phyloP scores from a whole-genome alignment of 2,329 filamentous ascomycete species.

The Penicillium sp. region DNA sequence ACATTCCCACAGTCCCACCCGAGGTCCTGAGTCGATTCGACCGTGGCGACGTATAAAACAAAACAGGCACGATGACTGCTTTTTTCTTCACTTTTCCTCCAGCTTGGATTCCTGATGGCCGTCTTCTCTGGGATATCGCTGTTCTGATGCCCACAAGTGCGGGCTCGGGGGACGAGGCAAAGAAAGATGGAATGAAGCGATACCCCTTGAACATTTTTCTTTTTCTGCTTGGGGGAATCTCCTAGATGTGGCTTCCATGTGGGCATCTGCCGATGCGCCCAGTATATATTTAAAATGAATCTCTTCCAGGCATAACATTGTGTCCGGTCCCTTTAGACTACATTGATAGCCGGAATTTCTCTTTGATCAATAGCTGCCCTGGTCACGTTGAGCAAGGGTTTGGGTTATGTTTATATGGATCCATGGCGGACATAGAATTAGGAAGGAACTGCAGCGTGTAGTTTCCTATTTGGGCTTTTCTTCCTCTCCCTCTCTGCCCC shows the following conservation, averaged over 20 bases:
- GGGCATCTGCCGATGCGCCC: not conserved
- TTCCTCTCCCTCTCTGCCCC: not conserved
- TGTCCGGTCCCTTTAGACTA: not conserved
- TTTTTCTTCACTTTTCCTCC: not conserved
- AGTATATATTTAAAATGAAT: conserved; percentile 11
- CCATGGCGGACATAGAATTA: no score
- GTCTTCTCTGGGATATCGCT: not conserved
- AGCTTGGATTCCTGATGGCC: not conserved
- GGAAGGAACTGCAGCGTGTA: no score
- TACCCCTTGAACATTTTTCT: not conserved
- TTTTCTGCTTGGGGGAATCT: not conserved
- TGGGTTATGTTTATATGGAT: no score
- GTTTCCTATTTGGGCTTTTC: not conserved
- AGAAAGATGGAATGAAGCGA: not conserved
- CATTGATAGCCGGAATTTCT: no score
- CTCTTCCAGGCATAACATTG: not conserved
- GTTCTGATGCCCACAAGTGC: not conserved
- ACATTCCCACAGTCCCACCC: conserved; percentile 89
- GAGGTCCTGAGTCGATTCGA: conserved; percentile 91
- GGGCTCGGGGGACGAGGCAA: not conserved
- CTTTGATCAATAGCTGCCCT: not conserved
- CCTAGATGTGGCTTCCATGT: conserved; percentile 3
- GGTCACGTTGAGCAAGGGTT: not conserved
- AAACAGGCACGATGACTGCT: not conserved
- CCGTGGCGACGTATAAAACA: conserved; percentile 35